These are phyloP conservation scores for Pouteria glomerata DNA, from an alignment of 148 eudicot species.

Conservation along the genomic window DNA sequence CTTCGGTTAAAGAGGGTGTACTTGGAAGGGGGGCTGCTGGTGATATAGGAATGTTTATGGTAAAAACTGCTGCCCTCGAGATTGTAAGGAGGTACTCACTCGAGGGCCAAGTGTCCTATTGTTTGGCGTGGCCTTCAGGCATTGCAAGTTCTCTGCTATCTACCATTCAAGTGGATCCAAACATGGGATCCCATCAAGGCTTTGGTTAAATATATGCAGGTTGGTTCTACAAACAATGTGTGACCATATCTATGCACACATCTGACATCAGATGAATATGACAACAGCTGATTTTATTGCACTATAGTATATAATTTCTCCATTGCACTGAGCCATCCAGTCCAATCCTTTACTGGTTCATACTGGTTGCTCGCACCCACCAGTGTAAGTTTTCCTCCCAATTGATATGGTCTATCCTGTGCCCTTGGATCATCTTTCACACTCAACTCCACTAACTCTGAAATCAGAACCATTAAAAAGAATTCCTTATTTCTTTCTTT, in stretches of 20 bases:
- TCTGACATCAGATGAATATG: too few relatives aligned
- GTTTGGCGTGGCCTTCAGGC: slow-evolving; percentile 57
- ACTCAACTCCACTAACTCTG: not conserved
- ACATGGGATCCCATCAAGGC: slow-evolving; percentile 42
- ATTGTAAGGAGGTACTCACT: slow-evolving; percentile 47
- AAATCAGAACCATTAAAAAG: not conserved
- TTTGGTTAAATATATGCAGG: slow-evolving; percentile 46
- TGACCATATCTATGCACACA: not conserved
- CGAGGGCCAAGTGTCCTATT: slow-evolving; percentile 45
- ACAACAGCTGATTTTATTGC: too few relatives aligned
- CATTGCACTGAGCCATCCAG: too few relatives aligned
- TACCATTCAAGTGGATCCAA: slow-evolving; percentile 58
- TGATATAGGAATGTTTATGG: slow-evolving; percentile 40
- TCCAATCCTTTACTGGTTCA: not conserved
- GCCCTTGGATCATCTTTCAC: not conserved
- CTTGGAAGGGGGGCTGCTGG: slow-evolving; percentile 29
- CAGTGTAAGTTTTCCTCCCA: too few relatives aligned
- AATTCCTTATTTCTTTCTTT: not conserved
- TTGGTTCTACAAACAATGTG: slow-evolving; percentile 14
- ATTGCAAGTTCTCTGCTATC: slow-evolving; percentile 44
- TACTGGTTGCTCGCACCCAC: too few relatives aligned
- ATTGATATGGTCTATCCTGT: too few relatives aligned
- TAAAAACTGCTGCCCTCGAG: slow-evolving; percentile 47
- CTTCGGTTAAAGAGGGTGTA: slow-evolving; percentile 29
- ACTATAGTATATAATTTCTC: too few relatives aligned